A percentile compares a stretch with the other conserved stretches of the same genome.
Evolutionary conservation across 179 eudicot species (phyloP).

Genomic region (Beta corolliflora): DNA sequence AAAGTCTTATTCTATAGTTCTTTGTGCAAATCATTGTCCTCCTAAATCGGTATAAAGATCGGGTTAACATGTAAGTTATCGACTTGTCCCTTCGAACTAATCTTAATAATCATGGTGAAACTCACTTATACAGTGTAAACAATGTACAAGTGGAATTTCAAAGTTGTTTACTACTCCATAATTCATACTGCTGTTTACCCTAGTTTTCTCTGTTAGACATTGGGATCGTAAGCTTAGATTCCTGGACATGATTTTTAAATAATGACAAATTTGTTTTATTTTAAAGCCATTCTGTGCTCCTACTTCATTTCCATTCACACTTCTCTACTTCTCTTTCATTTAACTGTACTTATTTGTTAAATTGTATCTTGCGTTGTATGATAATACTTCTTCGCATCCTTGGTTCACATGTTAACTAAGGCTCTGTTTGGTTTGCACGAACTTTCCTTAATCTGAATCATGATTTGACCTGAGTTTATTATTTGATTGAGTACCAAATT

Average conservation of each 20-base stretch:
- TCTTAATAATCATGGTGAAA: background rate
- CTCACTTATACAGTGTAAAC: background rate
- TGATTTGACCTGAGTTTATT: background rate
- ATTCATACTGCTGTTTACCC: too few species aligned
- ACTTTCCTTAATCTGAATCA: background rate
- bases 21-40: background rate
- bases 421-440: background rate
- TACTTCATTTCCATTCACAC: background rate
- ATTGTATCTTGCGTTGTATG: background rate
- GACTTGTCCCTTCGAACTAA: background rate
- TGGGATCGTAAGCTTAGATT: background rate
- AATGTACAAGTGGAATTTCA: slow-evolving; percentile 3
- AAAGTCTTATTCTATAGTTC: background rate
- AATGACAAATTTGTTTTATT: background rate
- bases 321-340: background rate
- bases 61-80: background rate
- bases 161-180: background rate
- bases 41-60: background rate
- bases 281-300: background rate
- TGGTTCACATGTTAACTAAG: background rate
- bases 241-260: background rate
- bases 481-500: background rate
- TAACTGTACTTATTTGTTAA: background rate
- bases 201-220: background rate
- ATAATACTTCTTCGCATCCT: background rate